phyloP scores from a whole-genome alignment of 179 eudicot species.

The Corrigiola litoralis region DNA sequence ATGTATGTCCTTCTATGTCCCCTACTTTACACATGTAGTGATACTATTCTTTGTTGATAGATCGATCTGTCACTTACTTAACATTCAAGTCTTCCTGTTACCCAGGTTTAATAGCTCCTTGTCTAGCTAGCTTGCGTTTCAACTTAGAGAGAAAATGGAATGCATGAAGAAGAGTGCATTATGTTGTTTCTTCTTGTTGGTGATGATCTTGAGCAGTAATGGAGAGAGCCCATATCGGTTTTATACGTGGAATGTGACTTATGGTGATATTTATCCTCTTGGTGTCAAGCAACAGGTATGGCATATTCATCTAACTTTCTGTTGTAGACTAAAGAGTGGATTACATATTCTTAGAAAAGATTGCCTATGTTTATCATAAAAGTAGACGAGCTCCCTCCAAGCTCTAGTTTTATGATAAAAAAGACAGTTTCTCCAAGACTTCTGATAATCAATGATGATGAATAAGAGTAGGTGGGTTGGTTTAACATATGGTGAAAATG shows the following conservation, averaged over 20 bases:
- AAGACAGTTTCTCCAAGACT: too few relatives aligned
- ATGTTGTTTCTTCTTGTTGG: neutral
- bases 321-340: too few relatives aligned
- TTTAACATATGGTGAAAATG: neutral
- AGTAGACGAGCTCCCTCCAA: too few relatives aligned
- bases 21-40: neutral
- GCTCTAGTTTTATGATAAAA: too few relatives aligned
- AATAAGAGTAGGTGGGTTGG: too few relatives aligned
- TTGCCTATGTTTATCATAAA: too few relatives aligned
- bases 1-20: too few relatives aligned
- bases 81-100: neutral
- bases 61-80: slow-evolving; percentile 6
- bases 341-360: too few relatives aligned
- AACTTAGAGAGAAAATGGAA: neutral
- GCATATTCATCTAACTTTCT: neutral
- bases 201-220: slow-evolving; percentile 11
- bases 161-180: neutral
- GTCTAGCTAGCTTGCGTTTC: neutral
- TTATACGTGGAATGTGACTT: slow-evolving; percentile 31
- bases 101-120: neutral
- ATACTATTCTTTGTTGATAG: neutral
- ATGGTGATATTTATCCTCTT: slow-evolving; percentile 28
- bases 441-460: too few relatives aligned
- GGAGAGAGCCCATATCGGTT: slow-evolving; percentile 32
- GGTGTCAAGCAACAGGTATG: slow-evolving; percentile 29